A percentile compares a stretch with the other conserved stretches of the same genome.
Conservation (phyloP, 2,329 filamentous ascomycete genomes). For the Xylaria digitata region DNA sequence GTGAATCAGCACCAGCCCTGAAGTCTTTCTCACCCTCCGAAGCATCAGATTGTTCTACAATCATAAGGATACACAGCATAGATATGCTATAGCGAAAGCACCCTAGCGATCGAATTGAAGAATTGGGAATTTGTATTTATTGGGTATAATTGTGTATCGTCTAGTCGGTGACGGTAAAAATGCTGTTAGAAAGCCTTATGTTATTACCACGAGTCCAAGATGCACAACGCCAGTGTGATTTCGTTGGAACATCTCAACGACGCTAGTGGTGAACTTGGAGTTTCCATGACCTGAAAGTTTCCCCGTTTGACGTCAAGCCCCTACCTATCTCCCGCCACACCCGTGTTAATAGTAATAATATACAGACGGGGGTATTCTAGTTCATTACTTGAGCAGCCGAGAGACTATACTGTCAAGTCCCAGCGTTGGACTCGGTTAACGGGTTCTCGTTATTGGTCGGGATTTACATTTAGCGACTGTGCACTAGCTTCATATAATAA, state of each 20-base stretch:
- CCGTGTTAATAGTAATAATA: too few species aligned
- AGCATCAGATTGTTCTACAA: too few species aligned
- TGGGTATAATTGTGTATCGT: not conserved
- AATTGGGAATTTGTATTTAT: not conserved
- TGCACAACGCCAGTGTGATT: slow-evolving; percentile 25
- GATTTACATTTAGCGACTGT: too few species aligned
- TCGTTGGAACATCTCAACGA: slow-evolving; percentile 22
- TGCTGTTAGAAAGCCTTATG: slow-evolving; percentile 17
- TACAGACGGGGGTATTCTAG: too few species aligned
- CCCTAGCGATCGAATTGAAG: not conserved
- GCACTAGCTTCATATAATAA: too few species aligned
- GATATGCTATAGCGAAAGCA: not conserved
- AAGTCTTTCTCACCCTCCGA: not conserved
- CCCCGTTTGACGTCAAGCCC: too few species aligned
- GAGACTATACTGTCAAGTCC: too few species aligned
- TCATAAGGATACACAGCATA: not conserved
- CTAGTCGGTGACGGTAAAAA: not conserved
- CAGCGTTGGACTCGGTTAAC: too few species aligned
- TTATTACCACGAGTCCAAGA: slow-evolving; percentile 8
- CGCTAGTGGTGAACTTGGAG: slow-evolving; percentile 9
- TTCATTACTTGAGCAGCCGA: too few species aligned
- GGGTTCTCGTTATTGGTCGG: too few species aligned
- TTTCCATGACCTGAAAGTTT: slow-evolving; percentile 23
- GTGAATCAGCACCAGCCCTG: not conserved
- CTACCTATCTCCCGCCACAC: too few species aligned